Percentiles rank a stretch among this genome's conserved stretches.
Evolutionary conservation across 2,329 filamentous ascomycete genomes (phyloP).

Genomic region (Parafenestella ontariensis): DNA sequence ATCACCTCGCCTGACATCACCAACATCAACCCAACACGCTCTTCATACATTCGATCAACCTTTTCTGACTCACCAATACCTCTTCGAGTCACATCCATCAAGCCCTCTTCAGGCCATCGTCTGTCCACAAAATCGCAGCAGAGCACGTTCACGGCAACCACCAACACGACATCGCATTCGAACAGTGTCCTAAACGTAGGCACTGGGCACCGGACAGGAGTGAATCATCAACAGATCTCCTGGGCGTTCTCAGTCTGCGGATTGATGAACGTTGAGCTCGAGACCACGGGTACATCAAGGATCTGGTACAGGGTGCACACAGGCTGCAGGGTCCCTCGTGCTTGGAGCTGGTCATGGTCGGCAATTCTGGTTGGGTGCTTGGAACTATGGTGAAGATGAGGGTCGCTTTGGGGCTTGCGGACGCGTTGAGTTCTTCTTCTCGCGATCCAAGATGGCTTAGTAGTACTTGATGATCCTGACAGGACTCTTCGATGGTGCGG

Average conservation of each 20-base stretch:
- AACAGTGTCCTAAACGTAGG: constrained; percentile 1
- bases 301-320: constrained; percentile 4
- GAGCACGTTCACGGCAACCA: constrained; percentile 6
- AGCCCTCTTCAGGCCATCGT: not conserved
- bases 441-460: constrained; percentile 6
- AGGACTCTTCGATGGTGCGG: constrained; percentile 9
- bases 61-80: not conserved
- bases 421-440: too few species aligned
- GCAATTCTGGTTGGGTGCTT: constrained; percentile 7
- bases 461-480: constrained; percentile 10
- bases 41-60: not conserved
- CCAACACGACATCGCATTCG: not conserved
- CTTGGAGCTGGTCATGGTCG: not conserved
- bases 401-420: constrained; percentile 10
- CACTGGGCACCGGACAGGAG: not conserved
- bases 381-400: constrained; percentile 6
- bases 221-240: not conserved
- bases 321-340: constrained; percentile 5
- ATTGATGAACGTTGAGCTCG: not conserved
- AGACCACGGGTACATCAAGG: not conserved
- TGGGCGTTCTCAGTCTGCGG: not conserved
- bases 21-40: not conserved
- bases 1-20: not conserved
- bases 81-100: not conserved
- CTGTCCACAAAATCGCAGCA: constrained; percentile 1